Evolutionary conservation across 176 grass and related monocot genomes (phyloP), one percentile per base, ranked within the genome.

Genomic region (Paspalum notatum): DNA sequence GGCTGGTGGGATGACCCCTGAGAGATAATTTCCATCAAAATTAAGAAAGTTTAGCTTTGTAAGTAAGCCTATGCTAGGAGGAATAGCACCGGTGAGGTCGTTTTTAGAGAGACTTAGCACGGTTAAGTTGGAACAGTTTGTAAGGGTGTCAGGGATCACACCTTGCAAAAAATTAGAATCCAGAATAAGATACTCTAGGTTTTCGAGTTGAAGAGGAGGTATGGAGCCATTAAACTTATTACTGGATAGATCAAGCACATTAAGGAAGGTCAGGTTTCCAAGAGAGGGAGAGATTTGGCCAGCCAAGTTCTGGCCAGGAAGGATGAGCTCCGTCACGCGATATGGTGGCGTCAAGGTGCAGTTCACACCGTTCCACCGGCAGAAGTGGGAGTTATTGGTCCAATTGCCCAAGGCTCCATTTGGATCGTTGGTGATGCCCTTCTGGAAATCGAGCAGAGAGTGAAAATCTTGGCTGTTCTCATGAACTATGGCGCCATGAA

Each of bases 1-100:
- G 37, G 13, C 17, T 10, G 51, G 14, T 4, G 82, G 82, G 16
- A 91, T 85, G 17, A 37, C 46, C 8, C 86, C 78, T 5, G 3
- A 41, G 7, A 91, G 42, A 2, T 12, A 32, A 52, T 91, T 91
- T 0, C 1, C 0, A 0, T 2, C n/a, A n/a, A n/a, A n/a, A n/a
- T 3, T 68, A 71, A 2, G 0, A 0, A 0, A 12, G 0, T 57
- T 11, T 12, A 90, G 72, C 26, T 46, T 76, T 4, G 62, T n/a
- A 15, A 86, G 77, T 9, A 32, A 32, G 0, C 47, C 49, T 6
- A 88, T n/a, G 67, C 38, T 27, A 17, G 1, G 21, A 26, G 73
- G 80, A 24, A 88, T 88, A 40, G 48, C 2, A 0, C 86, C 81
- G 1, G 17, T 16, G 12, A 88, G 40, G 2, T 1, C 10, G 22